These are phyloP conservation scores for Citrus reticulata DNA, from an alignment of 345 rosid species.

Conservation along the genomic window DNA sequence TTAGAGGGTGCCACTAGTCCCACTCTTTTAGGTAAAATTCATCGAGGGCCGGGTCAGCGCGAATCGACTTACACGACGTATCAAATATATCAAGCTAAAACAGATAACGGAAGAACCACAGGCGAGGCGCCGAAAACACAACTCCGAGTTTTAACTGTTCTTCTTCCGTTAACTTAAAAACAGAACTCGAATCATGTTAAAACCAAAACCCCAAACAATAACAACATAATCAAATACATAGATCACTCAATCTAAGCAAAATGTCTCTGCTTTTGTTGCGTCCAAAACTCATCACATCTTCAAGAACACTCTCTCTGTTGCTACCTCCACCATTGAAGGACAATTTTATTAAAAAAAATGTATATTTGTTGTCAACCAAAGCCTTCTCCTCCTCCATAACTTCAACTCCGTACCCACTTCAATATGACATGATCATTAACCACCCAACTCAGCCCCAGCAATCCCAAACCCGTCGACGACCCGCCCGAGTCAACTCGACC, in stretches of 20 bases:
- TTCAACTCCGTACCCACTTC: constrained; percentile 78
- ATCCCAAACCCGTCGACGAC: constrained; percentile 39
- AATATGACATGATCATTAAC: constrained; percentile 78
- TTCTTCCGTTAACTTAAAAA: background rate
- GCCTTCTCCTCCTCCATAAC: constrained; percentile 42
- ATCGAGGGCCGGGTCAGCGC: too few relatives aligned
- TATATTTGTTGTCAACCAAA: constrained; percentile 21
- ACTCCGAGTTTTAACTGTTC: background rate
- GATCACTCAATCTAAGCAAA: constrained; percentile 26
- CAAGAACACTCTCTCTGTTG: constrained; percentile 5
- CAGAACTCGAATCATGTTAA: background rate
- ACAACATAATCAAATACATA: constrained; percentile 25
- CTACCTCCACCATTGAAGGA: constrained; percentile 23
- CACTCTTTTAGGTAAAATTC: too few relatives aligned
- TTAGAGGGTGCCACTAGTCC: too few relatives aligned
- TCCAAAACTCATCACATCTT: constrained; percentile 29
- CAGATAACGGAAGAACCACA: too few relatives aligned
- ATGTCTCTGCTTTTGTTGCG: constrained; percentile 29
- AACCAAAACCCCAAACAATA: too few relatives aligned
- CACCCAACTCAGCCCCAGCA: constrained; percentile 56
- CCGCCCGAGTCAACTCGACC: constrained; percentile 23
- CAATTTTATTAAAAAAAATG: constrained; percentile 6
- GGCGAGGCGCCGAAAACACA: background rate
- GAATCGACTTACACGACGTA: too few relatives aligned
- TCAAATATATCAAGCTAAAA: too few relatives aligned